Base-by-base conservation (phyloP, 352 stramenopile species). In the Thraustochytrium striatum region DNA sequence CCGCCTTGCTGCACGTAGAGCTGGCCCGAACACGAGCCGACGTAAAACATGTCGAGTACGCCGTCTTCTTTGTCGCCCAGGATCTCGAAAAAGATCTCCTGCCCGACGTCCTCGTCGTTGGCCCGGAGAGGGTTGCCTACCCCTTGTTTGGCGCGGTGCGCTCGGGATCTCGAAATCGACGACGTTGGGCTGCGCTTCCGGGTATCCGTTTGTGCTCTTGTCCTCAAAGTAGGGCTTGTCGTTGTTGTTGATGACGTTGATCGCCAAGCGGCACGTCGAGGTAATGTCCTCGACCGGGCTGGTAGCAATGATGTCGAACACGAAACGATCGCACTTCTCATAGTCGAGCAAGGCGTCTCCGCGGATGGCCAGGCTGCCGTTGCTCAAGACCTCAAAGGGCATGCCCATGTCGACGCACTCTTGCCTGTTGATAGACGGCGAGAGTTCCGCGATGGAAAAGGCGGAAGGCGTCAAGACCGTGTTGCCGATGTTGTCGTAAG, bases 51-150 rank as follows among this genome's bases (percentile, higher is more conserved):
- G 36, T 33, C 1, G 21, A 44, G 13, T 9, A 13, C 9, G 1
- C 35, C 69, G 39, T 79, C 69, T n/a, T 19, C 11, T 16, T 9
- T 57, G 39, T 70, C 70, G 9, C 21, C 28, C 16, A 80, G 0
- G 72, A 80, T 80, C 30, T 72, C 57, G 44, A 80, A 80, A n/a
- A 28, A 62, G 2, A 75, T 72, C 28, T 80, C 72, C 43, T 80
- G 72, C 13, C 72, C 72, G 9, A 57, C 72, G 30, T 80, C 72
- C 36, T 80, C 72, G 47, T 80, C 72, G 43, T 72, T 69, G 16
- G 57, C 69, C 3, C 43, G 69, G 72, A 79, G 72, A 7, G 69
- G 69, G 9, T 39, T 39, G 5, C 55, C 72, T 3, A 72, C 25
- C 72, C 72, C n/a, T 53, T 80, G 30, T 80, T 80, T n/a, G 3